Conservation (phyloP, 768 basidiomycete species). For the Mrakia blollopis region DNA sequence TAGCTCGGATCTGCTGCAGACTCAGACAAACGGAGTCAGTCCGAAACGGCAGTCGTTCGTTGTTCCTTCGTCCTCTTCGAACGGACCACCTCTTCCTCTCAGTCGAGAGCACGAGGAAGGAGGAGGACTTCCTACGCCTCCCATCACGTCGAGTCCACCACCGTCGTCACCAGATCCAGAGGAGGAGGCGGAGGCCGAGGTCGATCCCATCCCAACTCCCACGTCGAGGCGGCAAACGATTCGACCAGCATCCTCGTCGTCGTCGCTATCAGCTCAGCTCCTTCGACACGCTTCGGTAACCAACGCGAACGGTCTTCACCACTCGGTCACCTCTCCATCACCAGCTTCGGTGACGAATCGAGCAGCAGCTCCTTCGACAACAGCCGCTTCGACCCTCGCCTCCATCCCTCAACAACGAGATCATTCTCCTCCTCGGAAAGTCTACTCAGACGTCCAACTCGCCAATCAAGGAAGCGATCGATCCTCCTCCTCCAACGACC, state of each 20-base stretch:
- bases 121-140: slow-evolving; percentile 2
- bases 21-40: slow-evolving; percentile 10
- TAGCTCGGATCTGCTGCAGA: slow-evolving; percentile 11
- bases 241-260: neutral
- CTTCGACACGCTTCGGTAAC: neutral
- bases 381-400: neutral
- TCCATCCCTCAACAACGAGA: neutral
- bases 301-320: slow-evolving; percentile 4
- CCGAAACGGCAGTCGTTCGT: slow-evolving; percentile 1
- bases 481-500: neutral
- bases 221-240: neutral
- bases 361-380: neutral
- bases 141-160: neutral
- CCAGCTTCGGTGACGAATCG: neutral
- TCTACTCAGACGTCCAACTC: neutral
- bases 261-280: slow-evolving; percentile 5
- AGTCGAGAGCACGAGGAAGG: neutral
- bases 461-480: neutral
- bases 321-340: slow-evolving; percentile 1
- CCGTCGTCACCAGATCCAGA: neutral
- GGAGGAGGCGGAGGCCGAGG: neutral
- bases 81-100: neutral
- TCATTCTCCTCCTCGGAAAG: neutral
- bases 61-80: neutral
- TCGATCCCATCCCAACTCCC: neutral